These are phyloP conservation scores for Heritiera fomes DNA, from an alignment of 345 rosid genomes.

Conservation along the genomic window DNA sequence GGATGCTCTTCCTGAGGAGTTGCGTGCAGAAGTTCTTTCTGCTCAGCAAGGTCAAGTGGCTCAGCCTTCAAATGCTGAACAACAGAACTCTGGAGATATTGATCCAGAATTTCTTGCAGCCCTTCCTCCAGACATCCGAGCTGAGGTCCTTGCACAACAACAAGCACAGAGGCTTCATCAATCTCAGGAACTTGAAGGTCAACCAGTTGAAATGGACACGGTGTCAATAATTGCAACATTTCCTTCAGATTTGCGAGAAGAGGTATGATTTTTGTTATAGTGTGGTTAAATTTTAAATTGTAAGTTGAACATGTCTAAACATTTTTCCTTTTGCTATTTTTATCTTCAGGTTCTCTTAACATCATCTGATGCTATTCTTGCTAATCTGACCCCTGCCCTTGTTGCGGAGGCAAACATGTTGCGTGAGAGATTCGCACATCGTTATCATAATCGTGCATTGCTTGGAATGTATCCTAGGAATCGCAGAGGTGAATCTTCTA, in stretches of 20 bases:
- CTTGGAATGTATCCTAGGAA: slow-evolving; percentile 94
- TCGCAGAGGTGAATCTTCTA: slow-evolving; percentile 93
- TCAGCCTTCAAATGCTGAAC: slow-evolving; percentile 69
- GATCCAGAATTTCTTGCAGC: slow-evolving; percentile 99
- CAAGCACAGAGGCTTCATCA: slow-evolving; percentile 91
- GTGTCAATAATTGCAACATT: slow-evolving; percentile 97
- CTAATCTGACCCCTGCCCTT: slow-evolving; percentile 96
- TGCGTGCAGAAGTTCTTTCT: slow-evolving; percentile 95
- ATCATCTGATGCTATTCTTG: slow-evolving; percentile 93
- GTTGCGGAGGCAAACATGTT: slow-evolving; percentile 98
- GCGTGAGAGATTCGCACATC: slow-evolving; percentile 93
- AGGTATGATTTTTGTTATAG: slow-evolving; percentile 45
- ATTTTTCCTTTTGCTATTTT: not conserved
- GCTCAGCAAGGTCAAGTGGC: slow-evolving; percentile 85
- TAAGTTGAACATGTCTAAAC: slow-evolving; percentile 13
- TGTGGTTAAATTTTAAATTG: slow-evolving; percentile 11
- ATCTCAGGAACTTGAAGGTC: slow-evolving; percentile 97
- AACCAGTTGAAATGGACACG: slow-evolving; percentile 99
- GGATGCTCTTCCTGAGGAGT: slow-evolving; percentile 96
- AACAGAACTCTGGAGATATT: slow-evolving; percentile 75
- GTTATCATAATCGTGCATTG: slow-evolving; percentile 75
- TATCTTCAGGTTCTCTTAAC: slow-evolving; percentile 78
- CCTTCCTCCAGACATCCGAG: slow-evolving; percentile 93
- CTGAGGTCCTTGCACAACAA: slow-evolving; percentile 93
- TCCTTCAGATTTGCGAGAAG: slow-evolving; percentile 96